phyloP scores from a whole-genome alignment of 2,329 filamentous ascomycete genomes.

The Talaromyces atroroseus region DNA sequence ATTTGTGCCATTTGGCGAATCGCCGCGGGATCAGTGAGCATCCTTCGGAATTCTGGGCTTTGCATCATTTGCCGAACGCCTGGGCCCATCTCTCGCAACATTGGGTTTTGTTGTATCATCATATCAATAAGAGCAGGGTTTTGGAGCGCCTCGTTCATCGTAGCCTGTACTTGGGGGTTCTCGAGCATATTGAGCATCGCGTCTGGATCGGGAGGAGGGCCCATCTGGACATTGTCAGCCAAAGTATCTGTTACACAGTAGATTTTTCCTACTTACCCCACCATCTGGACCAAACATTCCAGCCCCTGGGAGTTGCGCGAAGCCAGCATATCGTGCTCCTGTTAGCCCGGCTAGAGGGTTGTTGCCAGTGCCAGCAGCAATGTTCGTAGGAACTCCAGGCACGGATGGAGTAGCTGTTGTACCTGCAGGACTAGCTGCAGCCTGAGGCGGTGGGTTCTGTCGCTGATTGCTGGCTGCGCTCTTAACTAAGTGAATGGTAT shows the following conservation, averaged over 20 bases:
- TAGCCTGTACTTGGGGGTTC: conserved; percentile 78
- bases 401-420: conserved; percentile 26
- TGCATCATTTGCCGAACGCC: conserved; percentile 78
- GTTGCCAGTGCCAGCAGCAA: conserved; percentile 58
- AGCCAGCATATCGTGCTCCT: conserved; percentile 87
- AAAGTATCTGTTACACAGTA: neutral
- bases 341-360: conserved; percentile 88
- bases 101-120: conserved; percentile 88
- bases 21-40: conserved; percentile 87
- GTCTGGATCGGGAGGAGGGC: conserved; percentile 75
- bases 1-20: conserved; percentile 78
- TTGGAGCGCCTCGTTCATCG: conserved; percentile 90
- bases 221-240: conserved; percentile 60
- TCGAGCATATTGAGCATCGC: conserved; percentile 78
- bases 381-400: conserved; percentile 43
- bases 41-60: conserved; percentile 79
- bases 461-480: conserved; percentile 81
- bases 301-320: conserved; percentile 78
- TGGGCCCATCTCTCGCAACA: conserved; percentile 65
- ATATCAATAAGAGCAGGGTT: conserved; percentile 93
- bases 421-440: conserved; percentile 30
- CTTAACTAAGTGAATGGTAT: conserved; percentile 95
- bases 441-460: conserved; percentile 51
- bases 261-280: conserved; percentile 60
- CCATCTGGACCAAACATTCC: conserved; percentile 92